These are phyloP conservation scores for Aotearoamyces nothofagi DNA, from an alignment of 2,329 filamentous ascomycete species.

Conservation along the genomic window DNA sequence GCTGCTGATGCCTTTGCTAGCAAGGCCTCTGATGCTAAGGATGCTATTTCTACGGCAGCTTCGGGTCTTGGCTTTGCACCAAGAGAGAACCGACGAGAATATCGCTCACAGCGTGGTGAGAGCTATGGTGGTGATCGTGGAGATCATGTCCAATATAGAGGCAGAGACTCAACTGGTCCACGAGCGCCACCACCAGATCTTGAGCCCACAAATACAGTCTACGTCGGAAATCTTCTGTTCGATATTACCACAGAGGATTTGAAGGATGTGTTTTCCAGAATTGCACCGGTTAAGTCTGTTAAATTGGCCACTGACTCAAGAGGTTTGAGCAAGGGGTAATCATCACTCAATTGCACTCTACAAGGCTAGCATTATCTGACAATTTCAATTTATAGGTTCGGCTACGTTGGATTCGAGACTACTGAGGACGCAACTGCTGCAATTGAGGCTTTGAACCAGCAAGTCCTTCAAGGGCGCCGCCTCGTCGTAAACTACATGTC, in stretches of 20 bases:
- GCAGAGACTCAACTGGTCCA: constrained; percentile 1
- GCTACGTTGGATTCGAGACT: constrained; percentile 44
- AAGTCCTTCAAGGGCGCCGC: constrained; percentile 47
- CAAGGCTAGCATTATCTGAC: neutral
- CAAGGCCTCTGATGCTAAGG: constrained; percentile 2
- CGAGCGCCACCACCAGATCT: constrained; percentile 3
- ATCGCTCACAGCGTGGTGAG: constrained; percentile 2
- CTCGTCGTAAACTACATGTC: constrained; percentile 41
- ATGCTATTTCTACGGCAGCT: constrained; percentile 7
- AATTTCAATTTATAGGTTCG: constrained; percentile 34
- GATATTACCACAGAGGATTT: constrained; percentile 47
- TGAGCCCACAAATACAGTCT: constrained; percentile 33
- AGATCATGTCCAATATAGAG: too few relatives aligned
- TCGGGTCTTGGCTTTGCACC: constrained; percentile 2
- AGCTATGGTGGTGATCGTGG: neutral
- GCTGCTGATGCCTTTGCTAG: constrained; percentile 5
- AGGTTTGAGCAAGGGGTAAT: constrained; percentile 56
- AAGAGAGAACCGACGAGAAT: constrained; percentile 3
- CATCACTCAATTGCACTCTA: constrained; percentile 1
- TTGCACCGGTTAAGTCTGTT: constrained; percentile 36
- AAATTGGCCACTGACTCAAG: constrained; percentile 43
- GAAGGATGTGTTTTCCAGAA: constrained; percentile 38
- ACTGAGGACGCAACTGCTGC: constrained; percentile 37
- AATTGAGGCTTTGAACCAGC: constrained; percentile 39
- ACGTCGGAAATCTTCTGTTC: constrained; percentile 56